Evolutionary conservation across 371 early-diverging fungal genomes (phyloP).

Genomic region (Mortierella sp.): DNA sequence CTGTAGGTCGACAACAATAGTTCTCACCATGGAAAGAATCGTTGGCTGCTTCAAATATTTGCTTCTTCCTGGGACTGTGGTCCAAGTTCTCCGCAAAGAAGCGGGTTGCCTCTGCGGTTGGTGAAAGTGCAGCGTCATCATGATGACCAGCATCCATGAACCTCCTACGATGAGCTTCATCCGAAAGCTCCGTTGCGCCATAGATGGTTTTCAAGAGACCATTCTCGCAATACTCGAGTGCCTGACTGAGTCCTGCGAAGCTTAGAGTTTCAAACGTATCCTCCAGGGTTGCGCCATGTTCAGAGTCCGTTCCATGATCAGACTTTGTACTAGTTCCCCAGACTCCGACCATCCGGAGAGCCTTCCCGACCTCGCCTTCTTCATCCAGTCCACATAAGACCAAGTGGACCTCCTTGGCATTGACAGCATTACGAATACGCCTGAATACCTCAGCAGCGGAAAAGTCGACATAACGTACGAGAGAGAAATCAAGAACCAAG

Average conservation of each 20-base stretch:
- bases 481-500: conserved; percentile 86
- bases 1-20: background rate
- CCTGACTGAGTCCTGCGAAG: conserved; percentile 84
- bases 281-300: conserved; percentile 51
- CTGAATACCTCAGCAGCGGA: conserved; percentile 94
- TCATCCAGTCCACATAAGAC: conserved; percentile 83
- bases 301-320: conserved; percentile 43
- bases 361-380: conserved; percentile 74
- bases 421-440: conserved; percentile 83
- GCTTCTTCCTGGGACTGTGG: conserved; percentile 53
- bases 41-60: conserved; percentile 52
- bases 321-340: conserved; percentile 63
- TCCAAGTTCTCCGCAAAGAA: conserved; percentile 48
- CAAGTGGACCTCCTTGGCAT: conserved; percentile 77
- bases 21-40: conserved; percentile 50
- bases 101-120: conserved; percentile 43
- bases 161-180: conserved; percentile 34
- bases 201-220: conserved; percentile 80
- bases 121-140: conserved; percentile 24
- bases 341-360: conserved; percentile 81
- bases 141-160: conserved; percentile 29
- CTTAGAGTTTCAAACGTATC: conserved; percentile 69
- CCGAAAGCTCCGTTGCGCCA: conserved; percentile 44
- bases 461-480: conserved; percentile 94
- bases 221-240: conserved; percentile 97